Evolutionary conservation across 2,329 filamentous ascomycete species (phyloP), one percentile per base, ranked within the genome.

Genomic region (Pseudogymnoascus sp.): DNA sequence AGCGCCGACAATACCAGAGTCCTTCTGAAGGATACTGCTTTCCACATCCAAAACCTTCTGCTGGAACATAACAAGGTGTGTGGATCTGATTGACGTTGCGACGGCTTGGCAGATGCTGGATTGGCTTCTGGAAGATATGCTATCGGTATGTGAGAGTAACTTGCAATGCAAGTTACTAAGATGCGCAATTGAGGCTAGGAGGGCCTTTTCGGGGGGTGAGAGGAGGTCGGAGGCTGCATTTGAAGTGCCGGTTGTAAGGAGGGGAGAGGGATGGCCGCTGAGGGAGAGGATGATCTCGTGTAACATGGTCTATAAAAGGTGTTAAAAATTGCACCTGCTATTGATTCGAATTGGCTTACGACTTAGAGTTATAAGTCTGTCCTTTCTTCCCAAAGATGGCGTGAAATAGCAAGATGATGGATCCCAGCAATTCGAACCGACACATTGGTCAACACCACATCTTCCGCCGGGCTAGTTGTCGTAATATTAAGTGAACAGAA

Each of bases 231-330:
- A 71, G 62, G 79, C 74, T 70, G 76, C 72, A 70, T 76, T 68
- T n/a, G 69, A 65, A 62, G 64, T 66, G 29, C 79, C 74, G 69
- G 78, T 73, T 74, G 84, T 83, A 78, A 97, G 89, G 73, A 97
- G 85, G 69, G 92, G 89, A 68, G 93, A 97, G 68, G 90, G 89
- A 78, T 97, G 91, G 69, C 95, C 93, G 71, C 93, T 96, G 77
- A 97, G 87, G 75, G 93, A 93, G 77, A 99, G 88, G 77, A 97
- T 86, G 79, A 99, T 91, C 82, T 99, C 95, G 84, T 97, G 95
- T 76, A 99, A 90, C 95, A 99, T 99, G 65, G 40, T 23, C 60
- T 64, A 40, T 69, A 36, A 26, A 18, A 62, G 21, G 10, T 5
- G 39, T 57, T 62, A 61, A 39, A 47, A 61, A 36, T 34, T 54